phyloP scores from a whole-genome alignment of 345 rosid genomes.

The Trapa bicornis region DNA sequence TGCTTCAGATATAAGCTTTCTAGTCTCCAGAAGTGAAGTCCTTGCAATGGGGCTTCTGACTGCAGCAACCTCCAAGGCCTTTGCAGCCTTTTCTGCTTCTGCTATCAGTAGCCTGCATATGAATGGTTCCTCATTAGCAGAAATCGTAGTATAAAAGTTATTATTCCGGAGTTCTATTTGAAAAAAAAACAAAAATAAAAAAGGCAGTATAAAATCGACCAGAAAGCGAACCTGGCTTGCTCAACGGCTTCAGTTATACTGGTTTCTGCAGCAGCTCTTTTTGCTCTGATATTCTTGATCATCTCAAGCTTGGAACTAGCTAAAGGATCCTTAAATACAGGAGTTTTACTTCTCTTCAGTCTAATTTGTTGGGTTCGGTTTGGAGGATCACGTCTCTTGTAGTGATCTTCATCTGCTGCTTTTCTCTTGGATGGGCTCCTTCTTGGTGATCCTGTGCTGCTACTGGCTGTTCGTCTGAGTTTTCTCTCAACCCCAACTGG shows the following conservation, averaged over 20 bases:
- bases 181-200: neutral
- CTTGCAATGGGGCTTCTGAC: constrained; percentile 59
- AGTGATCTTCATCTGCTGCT: constrained; percentile 9
- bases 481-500: constrained; percentile 51
- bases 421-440: constrained; percentile 25
- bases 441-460: constrained; percentile 21
- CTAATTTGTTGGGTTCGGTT: constrained; percentile 22
- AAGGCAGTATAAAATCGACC: neutral
- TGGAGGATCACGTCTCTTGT: constrained; percentile 18
- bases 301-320: constrained; percentile 67
- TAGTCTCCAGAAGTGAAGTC: constrained; percentile 67
- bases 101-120: constrained; percentile 59
- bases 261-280: constrained; percentile 56
- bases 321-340: constrained; percentile 71
- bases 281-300: constrained; percentile 78
- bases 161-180: neutral
- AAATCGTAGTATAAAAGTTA: neutral
- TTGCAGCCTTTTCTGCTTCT: constrained; percentile 89
- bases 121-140: neutral
- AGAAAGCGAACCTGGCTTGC: constrained; percentile 60
- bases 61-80: constrained; percentile 74
- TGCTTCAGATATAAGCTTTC: constrained; percentile 89
- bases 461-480: constrained; percentile 36
- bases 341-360: constrained; percentile 34
- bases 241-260: constrained; percentile 59